These are phyloP conservation scores for Trametes sp. DNA, from an alignment of 1,284 basidiomycete species.

Conservation along the genomic window DNA sequence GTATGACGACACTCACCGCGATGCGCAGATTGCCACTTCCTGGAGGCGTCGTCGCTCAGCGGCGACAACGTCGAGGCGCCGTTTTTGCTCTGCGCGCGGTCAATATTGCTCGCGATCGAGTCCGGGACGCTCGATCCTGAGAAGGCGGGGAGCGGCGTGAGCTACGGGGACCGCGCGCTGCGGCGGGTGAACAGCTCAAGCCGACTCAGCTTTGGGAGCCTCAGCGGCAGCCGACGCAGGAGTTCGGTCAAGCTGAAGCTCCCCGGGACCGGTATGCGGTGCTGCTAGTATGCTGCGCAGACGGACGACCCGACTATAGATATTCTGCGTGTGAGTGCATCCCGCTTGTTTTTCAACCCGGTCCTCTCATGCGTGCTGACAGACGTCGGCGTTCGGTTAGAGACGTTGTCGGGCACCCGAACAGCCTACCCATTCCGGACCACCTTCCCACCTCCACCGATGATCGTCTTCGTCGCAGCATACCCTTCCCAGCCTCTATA, in stretches of 20 bases:
- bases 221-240: slow-evolving; percentile 67
- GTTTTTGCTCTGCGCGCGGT: slow-evolving; percentile 89
- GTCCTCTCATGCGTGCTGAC: slow-evolving; percentile 24
- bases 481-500: slow-evolving; percentile 36
- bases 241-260: slow-evolving; percentile 65
- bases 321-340: slow-evolving; percentile 23
- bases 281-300: slow-evolving; percentile 39
- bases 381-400: slow-evolving; percentile 11
- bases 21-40: slow-evolving; percentile 82
- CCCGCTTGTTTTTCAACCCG: slow-evolving; percentile 9
- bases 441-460: slow-evolving; percentile 28
- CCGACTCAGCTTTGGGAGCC: slow-evolving; percentile 80
- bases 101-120: slow-evolving; percentile 94
- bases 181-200: slow-evolving; percentile 87
- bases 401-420: slow-evolving; percentile 11
- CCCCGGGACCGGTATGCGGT: slow-evolving; percentile 56
- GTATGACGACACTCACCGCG: slow-evolving; percentile 10
- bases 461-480: slow-evolving; percentile 27
- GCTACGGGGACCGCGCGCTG: slow-evolving; percentile 93
- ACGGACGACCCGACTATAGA: slow-evolving; percentile 12
- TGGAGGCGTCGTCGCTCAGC: slow-evolving; percentile 91
- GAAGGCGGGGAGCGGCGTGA: slow-evolving; percentile 91
- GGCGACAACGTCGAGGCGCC: slow-evolving; percentile 96
- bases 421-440: slow-evolving; percentile 1
- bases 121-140: slow-evolving; percentile 93